phyloP scores from a whole-genome alignment of 257 asterid species.

The Nicotiana noctiflora region DNA sequence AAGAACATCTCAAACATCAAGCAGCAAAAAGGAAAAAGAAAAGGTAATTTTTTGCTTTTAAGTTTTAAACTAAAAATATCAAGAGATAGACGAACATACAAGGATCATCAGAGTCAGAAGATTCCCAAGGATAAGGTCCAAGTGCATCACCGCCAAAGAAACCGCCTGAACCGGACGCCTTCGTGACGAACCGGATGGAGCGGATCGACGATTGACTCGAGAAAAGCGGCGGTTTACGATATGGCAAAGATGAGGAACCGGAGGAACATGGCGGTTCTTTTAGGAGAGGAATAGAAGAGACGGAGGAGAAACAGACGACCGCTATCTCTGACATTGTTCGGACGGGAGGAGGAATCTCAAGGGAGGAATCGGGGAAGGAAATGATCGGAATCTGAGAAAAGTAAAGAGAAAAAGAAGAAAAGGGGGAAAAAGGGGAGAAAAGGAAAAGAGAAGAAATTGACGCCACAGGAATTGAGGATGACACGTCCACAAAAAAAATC shows the following conservation, averaged over 20 bases:
- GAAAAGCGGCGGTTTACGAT: conserved; percentile 7
- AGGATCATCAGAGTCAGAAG: conserved; percentile 39
- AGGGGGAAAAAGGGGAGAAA: not conserved
- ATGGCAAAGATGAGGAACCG: conserved; percentile 19
- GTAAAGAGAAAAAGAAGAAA: not conserved
- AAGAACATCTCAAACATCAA: not conserved
- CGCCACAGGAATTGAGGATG: conserved; percentile 41
- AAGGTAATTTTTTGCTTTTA: not conserved
- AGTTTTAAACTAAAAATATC: not conserved
- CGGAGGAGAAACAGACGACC: conserved; percentile 42
- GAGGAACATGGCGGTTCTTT: conserved; percentile 32
- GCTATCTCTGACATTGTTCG: conserved; percentile 56
- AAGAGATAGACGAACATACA: conserved; percentile 27
- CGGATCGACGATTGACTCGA: conserved; percentile 24
- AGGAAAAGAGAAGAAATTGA: conserved; percentile 14
- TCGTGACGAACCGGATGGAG: conserved; percentile 29
- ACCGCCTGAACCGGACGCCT: conserved; percentile 46
- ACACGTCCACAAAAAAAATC: conserved; percentile 25
- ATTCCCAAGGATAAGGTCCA: conserved; percentile 85
- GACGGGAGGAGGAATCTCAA: not conserved
- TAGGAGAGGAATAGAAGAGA: conserved; percentile 33
- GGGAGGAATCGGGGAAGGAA: conserved; percentile 21
- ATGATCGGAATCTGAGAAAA: conserved; percentile 3
- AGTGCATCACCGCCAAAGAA: conserved; percentile 62
- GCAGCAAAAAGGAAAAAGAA: not conserved